Percentiles rank a stretch among this genome's conserved stretches.
These are phyloP conservation scores for Aspergillus sclerotioniger DNA, from an alignment of 495 filamentous ascomycete genomes.

Conservation along the genomic window DNA sequence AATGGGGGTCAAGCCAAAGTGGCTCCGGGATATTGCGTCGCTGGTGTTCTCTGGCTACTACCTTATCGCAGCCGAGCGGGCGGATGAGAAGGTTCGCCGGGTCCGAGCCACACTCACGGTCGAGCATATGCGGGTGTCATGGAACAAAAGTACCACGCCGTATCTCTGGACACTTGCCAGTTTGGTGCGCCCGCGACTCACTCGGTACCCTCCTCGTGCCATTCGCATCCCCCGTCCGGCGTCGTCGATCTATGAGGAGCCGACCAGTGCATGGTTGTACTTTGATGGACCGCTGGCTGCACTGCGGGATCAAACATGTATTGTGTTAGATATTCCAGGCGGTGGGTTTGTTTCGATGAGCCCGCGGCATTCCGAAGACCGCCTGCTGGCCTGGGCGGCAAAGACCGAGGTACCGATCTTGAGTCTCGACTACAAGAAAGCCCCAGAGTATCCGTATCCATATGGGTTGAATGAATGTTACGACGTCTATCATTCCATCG, in stretches of 20 bases:
- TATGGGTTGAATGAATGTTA: slow-evolving; percentile 96
- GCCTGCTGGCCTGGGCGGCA: slow-evolving; percentile 84
- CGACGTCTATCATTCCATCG: slow-evolving; percentile 83
- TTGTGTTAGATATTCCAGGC: slow-evolving; percentile 91
- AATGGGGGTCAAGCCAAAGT: slow-evolving; percentile 82
- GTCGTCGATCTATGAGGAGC: slow-evolving; percentile 75
- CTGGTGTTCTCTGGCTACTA: slow-evolving; percentile 87
- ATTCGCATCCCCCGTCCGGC: slow-evolving; percentile 79
- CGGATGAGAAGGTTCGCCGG: slow-evolving; percentile 95
- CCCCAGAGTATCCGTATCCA: slow-evolving; percentile 92
- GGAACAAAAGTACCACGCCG: slow-evolving; percentile 89
- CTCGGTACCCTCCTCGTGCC: slow-evolving; percentile 71
- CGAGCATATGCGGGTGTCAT: slow-evolving; percentile 88
- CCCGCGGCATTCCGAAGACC: slow-evolving; percentile 87
- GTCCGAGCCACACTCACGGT: slow-evolving; percentile 82
- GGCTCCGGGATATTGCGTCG: slow-evolving; percentile 77
- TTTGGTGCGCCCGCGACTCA: slow-evolving; percentile 74
- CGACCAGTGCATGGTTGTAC: slow-evolving; percentile 87
- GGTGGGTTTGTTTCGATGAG: slow-evolving; percentile 96
- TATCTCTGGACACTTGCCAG: slow-evolving; percentile 69
- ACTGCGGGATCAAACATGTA: slow-evolving; percentile 68
- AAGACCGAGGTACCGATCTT: slow-evolving; percentile 80
- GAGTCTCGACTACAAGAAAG: slow-evolving; percentile 91
- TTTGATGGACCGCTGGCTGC: slow-evolving; percentile 83
- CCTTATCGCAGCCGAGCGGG: slow-evolving; percentile 85